These are phyloP conservation scores for Ziziphus jujuba DNA, from an alignment of 306 rosid species.

Conservation along the genomic window DNA sequence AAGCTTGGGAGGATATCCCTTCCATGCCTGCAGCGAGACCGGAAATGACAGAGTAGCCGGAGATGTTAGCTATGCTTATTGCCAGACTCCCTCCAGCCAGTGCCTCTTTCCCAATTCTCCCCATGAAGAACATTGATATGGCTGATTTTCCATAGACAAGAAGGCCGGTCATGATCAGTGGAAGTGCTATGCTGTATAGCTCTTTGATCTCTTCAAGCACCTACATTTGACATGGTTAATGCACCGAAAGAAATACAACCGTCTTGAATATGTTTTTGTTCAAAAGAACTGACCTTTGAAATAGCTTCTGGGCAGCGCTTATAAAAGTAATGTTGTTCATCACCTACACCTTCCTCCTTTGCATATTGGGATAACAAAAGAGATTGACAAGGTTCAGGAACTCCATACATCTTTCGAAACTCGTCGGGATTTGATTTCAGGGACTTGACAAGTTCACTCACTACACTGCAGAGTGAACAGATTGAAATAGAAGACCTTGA, in stretches of 20 bases:
- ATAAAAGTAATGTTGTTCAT: not conserved
- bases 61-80: conserved; percentile 45
- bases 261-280: too few relatives aligned
- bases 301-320: not conserved
- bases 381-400: conserved; percentile 7
- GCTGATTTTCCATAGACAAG: conserved; percentile 36
- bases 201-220: conserved; percentile 30
- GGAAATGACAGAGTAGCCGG: conserved; percentile 42
- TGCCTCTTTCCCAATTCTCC: conserved; percentile 30
- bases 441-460: too few relatives aligned
- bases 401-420: not conserved
- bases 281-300: conserved; percentile 9
- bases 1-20: conserved; percentile 57
- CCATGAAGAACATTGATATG: conserved; percentile 48
- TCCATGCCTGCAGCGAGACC: conserved; percentile 51
- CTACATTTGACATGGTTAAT: not conserved
- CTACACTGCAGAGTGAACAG: too few relatives aligned
- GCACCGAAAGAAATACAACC: not conserved
- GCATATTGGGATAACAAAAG: conserved; percentile 11
- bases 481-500: too few relatives aligned
- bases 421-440: too few relatives aligned
- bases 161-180: conserved; percentile 36
- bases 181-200: conserved; percentile 32
- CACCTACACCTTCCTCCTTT: not conserved
- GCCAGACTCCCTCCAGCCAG: conserved; percentile 46